phyloP scores from a whole-genome alignment of 1,284 basidiomycete genomes.

The Austropuccinia psidii region DNA sequence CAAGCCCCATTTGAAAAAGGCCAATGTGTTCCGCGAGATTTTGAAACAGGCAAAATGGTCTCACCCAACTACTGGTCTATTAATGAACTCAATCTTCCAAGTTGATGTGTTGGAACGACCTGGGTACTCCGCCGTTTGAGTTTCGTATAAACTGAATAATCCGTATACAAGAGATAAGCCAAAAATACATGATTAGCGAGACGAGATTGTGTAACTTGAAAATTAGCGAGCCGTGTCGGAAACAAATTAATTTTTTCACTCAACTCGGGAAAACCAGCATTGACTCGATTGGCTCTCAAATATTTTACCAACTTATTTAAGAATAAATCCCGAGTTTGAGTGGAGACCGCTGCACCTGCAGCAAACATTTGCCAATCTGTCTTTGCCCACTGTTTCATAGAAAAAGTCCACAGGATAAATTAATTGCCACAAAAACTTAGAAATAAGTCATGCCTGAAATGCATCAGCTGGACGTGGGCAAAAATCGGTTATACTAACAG shows the following conservation, averaged over 20 bases:
- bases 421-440: background rate
- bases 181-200: background rate
- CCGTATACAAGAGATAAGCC: background rate
- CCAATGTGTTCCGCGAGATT: no score
- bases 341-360: slow-evolving; percentile 42
- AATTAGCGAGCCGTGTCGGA: background rate
- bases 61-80: slow-evolving; percentile 46
- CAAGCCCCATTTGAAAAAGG: no score
- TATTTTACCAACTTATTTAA: slow-evolving; percentile 44
- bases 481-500: slow-evolving; percentile 46
- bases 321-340: slow-evolving; percentile 43
- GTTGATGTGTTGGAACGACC: slow-evolving; percentile 40
- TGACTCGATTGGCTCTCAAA: slow-evolving; percentile 44
- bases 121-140: slow-evolving; percentile 39
- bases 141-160: slow-evolving; percentile 40
- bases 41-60: no score
- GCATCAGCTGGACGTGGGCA: no score
- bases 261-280: slow-evolving; percentile 47
- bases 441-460: background rate
- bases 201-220: background rate
- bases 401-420: background rate
- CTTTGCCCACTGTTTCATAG: slow-evolving; percentile 17
- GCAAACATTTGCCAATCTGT: slow-evolving; percentile 48
- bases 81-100: slow-evolving; percentile 46
- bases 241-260: slow-evolving; percentile 30